phyloP scores from a whole-genome alignment of 2,329 filamentous ascomycete species.

The Calonectria leucothoes region DNA sequence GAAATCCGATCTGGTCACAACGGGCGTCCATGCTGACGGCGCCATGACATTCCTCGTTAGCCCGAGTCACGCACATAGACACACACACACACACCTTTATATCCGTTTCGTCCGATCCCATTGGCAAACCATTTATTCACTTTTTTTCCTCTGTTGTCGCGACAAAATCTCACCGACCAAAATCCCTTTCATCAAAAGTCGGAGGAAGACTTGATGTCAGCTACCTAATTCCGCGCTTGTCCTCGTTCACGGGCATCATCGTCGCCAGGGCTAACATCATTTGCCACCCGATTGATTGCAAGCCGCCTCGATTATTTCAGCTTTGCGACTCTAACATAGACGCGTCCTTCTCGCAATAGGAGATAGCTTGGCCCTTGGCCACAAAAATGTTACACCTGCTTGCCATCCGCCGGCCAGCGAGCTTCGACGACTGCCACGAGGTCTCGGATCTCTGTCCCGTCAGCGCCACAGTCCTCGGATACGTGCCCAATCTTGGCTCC shows the following conservation, averaged over 20 bases:
- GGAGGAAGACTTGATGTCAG: not conserved
- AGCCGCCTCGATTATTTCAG: not conserved
- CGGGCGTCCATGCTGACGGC: constrained; percentile 1
- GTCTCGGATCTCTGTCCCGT: constrained; percentile 62
- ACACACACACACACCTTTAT: not conserved
- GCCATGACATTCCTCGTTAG: not conserved
- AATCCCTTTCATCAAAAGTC: not conserved
- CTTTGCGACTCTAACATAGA: not conserved
- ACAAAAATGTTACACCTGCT: constrained; percentile 24
- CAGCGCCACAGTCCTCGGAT: constrained; percentile 63
- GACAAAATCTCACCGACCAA: not conserved
- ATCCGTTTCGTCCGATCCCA: not conserved
- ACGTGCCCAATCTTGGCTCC: constrained; percentile 66
- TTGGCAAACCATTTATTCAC: not conserved
- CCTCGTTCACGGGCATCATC: not conserved
- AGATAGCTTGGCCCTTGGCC: not conserved
- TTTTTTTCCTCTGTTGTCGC: not conserved
- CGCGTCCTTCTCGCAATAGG: not conserved
- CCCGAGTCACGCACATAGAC: not conserved
- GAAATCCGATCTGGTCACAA: constrained; percentile 12
- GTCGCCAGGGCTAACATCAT: not conserved
- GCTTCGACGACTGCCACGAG: constrained; percentile 44
- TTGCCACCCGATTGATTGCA: not conserved
- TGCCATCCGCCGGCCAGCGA: constrained; percentile 24
- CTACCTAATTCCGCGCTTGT: not conserved